Evolutionary conservation across 345 rosid species (phyloP).

Genomic region (Cardamine chenopodiifolia): DNA sequence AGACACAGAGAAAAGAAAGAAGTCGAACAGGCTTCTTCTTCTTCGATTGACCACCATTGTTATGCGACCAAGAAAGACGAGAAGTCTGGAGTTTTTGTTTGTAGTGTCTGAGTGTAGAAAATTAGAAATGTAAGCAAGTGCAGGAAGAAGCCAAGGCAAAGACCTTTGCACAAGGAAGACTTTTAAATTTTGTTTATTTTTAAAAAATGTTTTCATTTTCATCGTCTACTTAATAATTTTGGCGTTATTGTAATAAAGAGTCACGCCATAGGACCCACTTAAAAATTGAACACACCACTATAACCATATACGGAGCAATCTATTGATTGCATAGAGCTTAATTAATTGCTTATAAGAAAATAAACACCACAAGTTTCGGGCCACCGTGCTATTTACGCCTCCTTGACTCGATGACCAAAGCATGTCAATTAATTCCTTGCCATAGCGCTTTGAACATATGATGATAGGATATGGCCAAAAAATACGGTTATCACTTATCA

Average conservation of each 20-base stretch:
- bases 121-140: neutral
- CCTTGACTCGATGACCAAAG: neutral
- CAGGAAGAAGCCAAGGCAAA: slow-evolving; percentile 1
- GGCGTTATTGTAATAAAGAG: neutral
- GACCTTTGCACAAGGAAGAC: neutral
- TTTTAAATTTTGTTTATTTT: neutral
- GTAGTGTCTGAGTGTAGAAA: neutral
- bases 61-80: neutral
- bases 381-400: neutral
- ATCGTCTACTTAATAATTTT: neutral
- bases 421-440: neutral
- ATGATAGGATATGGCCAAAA: too few species aligned
- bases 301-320: neutral
- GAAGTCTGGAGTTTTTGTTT: neutral
- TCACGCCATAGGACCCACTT: neutral
- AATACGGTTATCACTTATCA: too few species aligned
- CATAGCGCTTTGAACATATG: neutral
- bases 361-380: neutral
- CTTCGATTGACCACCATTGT: slow-evolving; percentile 33
- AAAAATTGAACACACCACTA: neutral
- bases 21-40: neutral
- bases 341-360: neutral
- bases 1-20: slow-evolving; percentile 5
- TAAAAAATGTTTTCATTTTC: neutral
- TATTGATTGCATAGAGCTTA: neutral